Percentiles rank a stretch among this genome's conserved stretches.
These are phyloP conservation scores for Thymus mandschuricus DNA, from an alignment of 257 asterid species.

Conservation along the genomic window DNA sequence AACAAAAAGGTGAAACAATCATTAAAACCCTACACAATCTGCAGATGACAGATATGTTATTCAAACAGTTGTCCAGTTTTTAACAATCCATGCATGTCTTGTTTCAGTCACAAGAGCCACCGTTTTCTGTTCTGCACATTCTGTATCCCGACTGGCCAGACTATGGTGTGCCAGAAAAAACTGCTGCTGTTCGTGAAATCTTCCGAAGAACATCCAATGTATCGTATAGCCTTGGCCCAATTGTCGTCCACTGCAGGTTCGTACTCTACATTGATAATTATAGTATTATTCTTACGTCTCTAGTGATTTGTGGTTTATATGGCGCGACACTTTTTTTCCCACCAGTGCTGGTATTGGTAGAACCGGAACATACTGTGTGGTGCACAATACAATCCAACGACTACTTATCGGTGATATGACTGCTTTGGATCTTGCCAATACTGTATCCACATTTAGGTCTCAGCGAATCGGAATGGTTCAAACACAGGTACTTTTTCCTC, in stretches of 20 bases:
- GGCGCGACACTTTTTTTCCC: conserved; percentile 32
- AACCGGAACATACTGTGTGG: conserved; percentile 87
- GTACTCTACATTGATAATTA: conserved; percentile 10
- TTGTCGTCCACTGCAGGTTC: conserved; percentile 98
- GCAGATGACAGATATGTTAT: not conserved
- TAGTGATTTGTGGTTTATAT: not conserved
- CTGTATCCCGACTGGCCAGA: conserved; percentile 98
- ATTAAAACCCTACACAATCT: not conserved
- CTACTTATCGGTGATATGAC: conserved; percentile 75
- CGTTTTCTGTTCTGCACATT: conserved; percentile 72
- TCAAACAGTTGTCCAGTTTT: not conserved
- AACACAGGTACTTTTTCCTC: conserved; percentile 55
- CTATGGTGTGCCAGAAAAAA: conserved; percentile 79
- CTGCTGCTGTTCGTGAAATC: conserved; percentile 77
- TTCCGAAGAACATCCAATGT: conserved; percentile 49
- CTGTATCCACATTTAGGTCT: conserved; percentile 68
- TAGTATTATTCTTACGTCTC: not conserved
- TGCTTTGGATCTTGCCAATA: conserved; percentile 70
- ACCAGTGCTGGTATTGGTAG: conserved; percentile 96
- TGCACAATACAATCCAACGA: conserved; percentile 84
- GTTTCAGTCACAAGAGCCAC: conserved; percentile 74
- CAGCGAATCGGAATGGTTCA: conserved; percentile 95
- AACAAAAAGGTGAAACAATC: conserved; percentile 67
- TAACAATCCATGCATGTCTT: conserved; percentile 15
- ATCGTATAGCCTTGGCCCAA: conserved; percentile 76